Conservation (phyloP, 805 yeast species). For the Barnettozyma pratensis region DNA sequence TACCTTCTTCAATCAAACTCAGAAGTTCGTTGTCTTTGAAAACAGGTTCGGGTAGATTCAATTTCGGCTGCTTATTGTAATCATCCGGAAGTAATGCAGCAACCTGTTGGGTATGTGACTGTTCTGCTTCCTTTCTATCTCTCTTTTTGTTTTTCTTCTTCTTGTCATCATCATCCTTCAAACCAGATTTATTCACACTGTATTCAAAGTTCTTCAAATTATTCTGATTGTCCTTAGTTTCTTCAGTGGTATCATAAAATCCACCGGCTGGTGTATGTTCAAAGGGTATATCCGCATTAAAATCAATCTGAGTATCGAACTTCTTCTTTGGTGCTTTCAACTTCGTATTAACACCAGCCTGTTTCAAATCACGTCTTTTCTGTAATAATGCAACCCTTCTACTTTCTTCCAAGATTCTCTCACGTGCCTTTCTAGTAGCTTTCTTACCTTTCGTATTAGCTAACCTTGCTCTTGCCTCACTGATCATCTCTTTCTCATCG, state of each 20-base stretch:
- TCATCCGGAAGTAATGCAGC: conserved; percentile 13
- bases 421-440: conserved; percentile 86
- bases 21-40: conserved; percentile 12
- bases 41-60: conserved; percentile 33
- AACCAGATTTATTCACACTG: conserved; percentile 40
- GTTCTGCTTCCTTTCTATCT: conserved; percentile 22
- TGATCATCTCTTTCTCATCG: conserved; percentile 85
- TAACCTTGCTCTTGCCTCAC: conserved; percentile 90
- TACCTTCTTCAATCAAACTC: conserved; percentile 13
- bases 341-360: conserved; percentile 60
- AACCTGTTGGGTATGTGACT: conserved; percentile 20
- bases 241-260: conserved; percentile 61
- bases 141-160: conserved; percentile 27
- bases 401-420: conserved; percentile 75
- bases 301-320: conserved; percentile 63
- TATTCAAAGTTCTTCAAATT: conserved; percentile 39
- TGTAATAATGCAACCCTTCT: conserved; percentile 71
- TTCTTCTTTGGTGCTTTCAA: conserved; percentile 48
- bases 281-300: conserved; percentile 77
- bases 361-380: conserved; percentile 74
- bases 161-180: conserved; percentile 32
- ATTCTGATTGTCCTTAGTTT: conserved; percentile 36
- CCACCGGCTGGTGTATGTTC: conserved; percentile 69
- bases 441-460: conserved; percentile 93
- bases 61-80: conserved; percentile 14